phyloP scores from a whole-genome alignment of 1,284 basidiomycete genomes.

The Inonotus obliquus region DNA sequence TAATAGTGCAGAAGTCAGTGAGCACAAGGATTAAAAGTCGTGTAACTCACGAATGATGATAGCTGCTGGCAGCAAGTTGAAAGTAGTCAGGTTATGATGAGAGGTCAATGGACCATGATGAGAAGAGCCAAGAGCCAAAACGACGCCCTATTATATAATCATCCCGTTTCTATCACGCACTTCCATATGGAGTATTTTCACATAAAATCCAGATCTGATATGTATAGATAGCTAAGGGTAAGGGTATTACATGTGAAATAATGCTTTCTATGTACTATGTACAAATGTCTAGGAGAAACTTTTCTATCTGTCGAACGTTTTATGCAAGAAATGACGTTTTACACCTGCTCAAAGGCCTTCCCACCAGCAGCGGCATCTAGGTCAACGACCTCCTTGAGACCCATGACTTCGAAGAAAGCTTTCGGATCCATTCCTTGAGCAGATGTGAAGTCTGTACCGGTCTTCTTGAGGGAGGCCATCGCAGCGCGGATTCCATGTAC shows the following conservation, averaged over 20 bases:
- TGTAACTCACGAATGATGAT: neutral
- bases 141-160: neutral
- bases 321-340: slow-evolving; percentile 9
- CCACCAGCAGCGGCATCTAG: slow-evolving; percentile 60
- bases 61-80: neutral
- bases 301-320: neutral
- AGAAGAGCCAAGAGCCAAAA: neutral
- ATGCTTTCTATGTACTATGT: neutral
- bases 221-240: neutral
- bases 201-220: neutral
- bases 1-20: neutral
- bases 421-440: slow-evolving; percentile 75
- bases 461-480: slow-evolving; percentile 70
- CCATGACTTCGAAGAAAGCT: slow-evolving; percentile 73
- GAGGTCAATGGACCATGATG: neutral
- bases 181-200: neutral
- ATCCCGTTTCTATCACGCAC: neutral
- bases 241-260: too few species aligned
- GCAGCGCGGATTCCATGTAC: slow-evolving; percentile 68
- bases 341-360: slow-evolving; percentile 48
- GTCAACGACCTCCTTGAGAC: slow-evolving; percentile 49
- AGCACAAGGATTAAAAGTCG: neutral
- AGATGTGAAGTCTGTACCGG: slow-evolving; percentile 64
- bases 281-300: neutral
- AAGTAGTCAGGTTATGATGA: neutral